Evolutionary conservation across 1,284 basidiomycete genomes (phyloP), one percentile per base, ranked within the genome.

Genomic region (Cutaneotrichosporon cutaneum): DNA sequence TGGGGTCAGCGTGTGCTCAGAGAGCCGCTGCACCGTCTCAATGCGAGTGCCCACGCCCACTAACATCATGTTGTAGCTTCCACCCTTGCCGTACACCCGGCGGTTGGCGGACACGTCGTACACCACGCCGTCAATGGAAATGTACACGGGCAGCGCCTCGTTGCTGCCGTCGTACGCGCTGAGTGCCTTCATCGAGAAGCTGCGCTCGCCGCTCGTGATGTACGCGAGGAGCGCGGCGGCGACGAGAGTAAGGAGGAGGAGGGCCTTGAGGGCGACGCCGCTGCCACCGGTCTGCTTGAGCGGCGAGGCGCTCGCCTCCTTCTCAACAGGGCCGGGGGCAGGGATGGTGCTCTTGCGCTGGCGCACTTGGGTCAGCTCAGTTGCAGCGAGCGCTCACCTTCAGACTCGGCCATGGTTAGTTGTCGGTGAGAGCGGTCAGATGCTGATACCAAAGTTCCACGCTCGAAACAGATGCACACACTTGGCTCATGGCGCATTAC

Each of bases 81-180:
- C 71, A 9, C 79, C 80, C 30, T 72, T 70, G 1, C 78, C 79
- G 65, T 81, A 81, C 76, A 81, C 80, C 58, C 79, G 74, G 48
- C 67, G 67, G 65, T 79, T 80, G 50, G 68, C 61, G 9, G 70
- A 66, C 10, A 81, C 80, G 54, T 81, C 80, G 59, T 77, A 81
- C 7, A 81, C 75, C 59, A 90, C 88, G 21, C 92, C 91, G 73
- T 93, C 89, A 72, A 98, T 90, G 65, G 90, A 92, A 59, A 97
- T 80, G 81, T 94, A 97, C 56, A 95, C 81, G 21, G 93, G 92
- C 71, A 83, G 86, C 39, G 81, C 82, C n/a, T 83, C 78, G 61
- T 87, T 82, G 30, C 78, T 79, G 44, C 95, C 95, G 76, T 95
- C 89, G 77, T 86, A 94, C 64, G 84, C 81, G 26, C 85, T 80